phyloP scores from a whole-genome alignment of 176 grass and related monocot species.

The Bromus sterilis region DNA sequence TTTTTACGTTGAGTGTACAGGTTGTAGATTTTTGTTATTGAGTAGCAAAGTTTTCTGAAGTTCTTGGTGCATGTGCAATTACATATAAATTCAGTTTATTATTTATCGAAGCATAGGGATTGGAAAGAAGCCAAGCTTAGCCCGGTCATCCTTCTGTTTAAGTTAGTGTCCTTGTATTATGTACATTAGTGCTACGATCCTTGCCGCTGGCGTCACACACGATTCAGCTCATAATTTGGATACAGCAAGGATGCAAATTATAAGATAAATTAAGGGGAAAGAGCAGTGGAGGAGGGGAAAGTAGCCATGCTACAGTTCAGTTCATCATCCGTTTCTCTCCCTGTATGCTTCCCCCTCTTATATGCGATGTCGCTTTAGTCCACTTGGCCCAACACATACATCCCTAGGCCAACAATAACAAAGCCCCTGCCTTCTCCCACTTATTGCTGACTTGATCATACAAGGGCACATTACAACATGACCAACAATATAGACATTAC shows the following conservation, averaged over 20 bases:
- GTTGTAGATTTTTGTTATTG: background rate
- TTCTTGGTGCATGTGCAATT: background rate
- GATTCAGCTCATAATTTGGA: no score
- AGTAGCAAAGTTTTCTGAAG: background rate
- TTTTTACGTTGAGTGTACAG: no score
- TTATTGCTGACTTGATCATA: background rate
- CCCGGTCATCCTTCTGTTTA: background rate
- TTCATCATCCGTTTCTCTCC: no score
- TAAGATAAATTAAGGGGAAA: no score
- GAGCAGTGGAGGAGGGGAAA: no score
- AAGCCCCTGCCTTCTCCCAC: background rate
- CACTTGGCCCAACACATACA: no score
- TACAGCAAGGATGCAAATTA: no score
- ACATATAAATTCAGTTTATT: background rate
- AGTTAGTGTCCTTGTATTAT: background rate
- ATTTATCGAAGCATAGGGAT: background rate
- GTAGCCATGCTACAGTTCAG: no score
- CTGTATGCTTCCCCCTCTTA: no score
- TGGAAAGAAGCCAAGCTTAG: background rate
- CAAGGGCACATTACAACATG: background rate
- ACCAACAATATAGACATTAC: background rate
- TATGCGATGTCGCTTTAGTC: no score
- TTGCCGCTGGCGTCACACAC: no score
- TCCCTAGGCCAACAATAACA: no score
- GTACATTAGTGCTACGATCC: background rate